Evolutionary conservation across 169 alveolate species (phyloP), one percentile per base, ranked within the genome.

Genomic region (Eimeria acervulina): DNA sequence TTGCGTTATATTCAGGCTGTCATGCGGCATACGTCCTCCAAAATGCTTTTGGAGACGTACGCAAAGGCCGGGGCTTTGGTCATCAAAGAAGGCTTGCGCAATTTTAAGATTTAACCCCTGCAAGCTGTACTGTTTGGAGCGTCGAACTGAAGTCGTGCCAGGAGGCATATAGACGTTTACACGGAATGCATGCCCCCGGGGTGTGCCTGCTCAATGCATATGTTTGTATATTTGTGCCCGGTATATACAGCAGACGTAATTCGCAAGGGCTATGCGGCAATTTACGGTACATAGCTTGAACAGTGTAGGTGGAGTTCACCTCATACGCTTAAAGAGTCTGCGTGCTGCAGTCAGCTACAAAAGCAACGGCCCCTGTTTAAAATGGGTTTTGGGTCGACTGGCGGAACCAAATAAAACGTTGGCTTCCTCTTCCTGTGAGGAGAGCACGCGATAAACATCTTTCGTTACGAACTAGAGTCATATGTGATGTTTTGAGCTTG

Each of bases 51-150:
- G 85, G 98, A 97, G 80, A 97, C 97, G 36, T 97, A 97, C 68
- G 97, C 98, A 70, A 96, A 96, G 87, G 98, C 98, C 23, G 98
- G 98, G 6, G 95, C 97, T 51, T 85, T 96, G 78, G 96, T 97
- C 72, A 97, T 97, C 61, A 94, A 96, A 72, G 98, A 97, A 51
- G 98, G 98, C 76, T 81, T 97, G 33, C 96, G 96, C 68, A 97
- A 97, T 74, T 97, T 97, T 83, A 97, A 97, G 66, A 84, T 97
- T 52, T 97, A 90, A 84, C 47, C n/a, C 47, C 17, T 52, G n/a
- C 8, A n/a, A 59, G 68, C 68, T 59, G 68, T 13, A 59, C 8
- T 36, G 52, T 44, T 68, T 55, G 92, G 40, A 66, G 28, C 5
- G 28, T 26, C 19, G 28, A 66, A 15, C 28, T 4, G 28, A 66